Conservation (phyloP, 1,284 basidiomycete species). For the Cutaneotrichosporon curvatum region DNA sequence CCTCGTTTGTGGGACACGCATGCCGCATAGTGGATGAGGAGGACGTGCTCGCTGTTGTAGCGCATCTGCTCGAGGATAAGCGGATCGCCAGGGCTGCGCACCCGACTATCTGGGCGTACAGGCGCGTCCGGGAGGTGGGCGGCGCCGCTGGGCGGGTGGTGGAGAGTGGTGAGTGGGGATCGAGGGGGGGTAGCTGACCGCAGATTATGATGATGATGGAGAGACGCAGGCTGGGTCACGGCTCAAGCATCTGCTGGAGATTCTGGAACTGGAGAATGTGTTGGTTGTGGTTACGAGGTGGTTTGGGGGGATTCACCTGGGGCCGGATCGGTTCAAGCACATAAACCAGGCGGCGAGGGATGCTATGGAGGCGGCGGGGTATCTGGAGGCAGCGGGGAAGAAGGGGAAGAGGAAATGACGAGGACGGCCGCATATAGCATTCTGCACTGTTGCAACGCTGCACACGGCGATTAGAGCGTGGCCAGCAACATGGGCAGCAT, state of each 20-base stretch:
- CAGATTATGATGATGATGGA: slow-evolving; percentile 89
- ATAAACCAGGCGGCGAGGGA: slow-evolving; percentile 84
- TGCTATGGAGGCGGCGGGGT: slow-evolving; percentile 73
- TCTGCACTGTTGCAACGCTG: too few relatives aligned
- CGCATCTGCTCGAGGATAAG: slow-evolving; percentile 62
- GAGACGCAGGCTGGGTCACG: slow-evolving; percentile 84
- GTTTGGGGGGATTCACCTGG: slow-evolving; percentile 58
- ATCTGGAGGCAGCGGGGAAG: slow-evolving; percentile 51
- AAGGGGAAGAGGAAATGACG: slow-evolving; percentile 2
- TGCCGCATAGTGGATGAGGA: slow-evolving; percentile 68
- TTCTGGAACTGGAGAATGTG: slow-evolving; percentile 62
- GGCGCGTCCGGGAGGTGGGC: slow-evolving; percentile 36
- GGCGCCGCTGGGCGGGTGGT: slow-evolving; percentile 34
- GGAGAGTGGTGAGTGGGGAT: slow-evolving; percentile 32
- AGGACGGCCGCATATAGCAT: too few relatives aligned
- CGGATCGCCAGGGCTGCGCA: slow-evolving; percentile 62
- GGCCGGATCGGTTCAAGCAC: slow-evolving; percentile 84
- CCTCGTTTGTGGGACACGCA: slow-evolving; percentile 72
- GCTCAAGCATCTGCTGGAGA: slow-evolving; percentile 77
- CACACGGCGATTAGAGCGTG: too few relatives aligned
- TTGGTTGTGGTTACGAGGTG: slow-evolving; percentile 63
- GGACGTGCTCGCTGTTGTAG: slow-evolving; percentile 66
- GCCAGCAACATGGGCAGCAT: too few relatives aligned
- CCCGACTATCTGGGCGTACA: slow-evolving; percentile 76
- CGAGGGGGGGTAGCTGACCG: not conserved